phyloP scores from a whole-genome alignment of 2,329 filamentous ascomycete species.

The Cytospora chrysosperma region DNA sequence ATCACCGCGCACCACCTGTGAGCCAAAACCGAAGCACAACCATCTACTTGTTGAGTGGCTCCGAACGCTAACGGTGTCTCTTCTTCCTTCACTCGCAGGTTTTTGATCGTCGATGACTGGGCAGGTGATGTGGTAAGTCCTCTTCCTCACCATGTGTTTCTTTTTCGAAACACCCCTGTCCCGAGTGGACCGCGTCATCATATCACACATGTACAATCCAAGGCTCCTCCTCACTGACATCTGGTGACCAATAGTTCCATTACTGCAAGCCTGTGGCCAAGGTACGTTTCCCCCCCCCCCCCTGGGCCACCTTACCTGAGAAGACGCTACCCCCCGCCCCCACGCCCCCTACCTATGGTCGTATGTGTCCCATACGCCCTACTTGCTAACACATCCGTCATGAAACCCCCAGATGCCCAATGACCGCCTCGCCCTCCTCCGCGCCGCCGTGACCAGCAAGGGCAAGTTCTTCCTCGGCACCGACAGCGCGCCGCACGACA shows the following conservation, averaged over 20 bases:
- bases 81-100: slow-evolving; percentile 7
- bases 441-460: slow-evolving; percentile 57
- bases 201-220: background rate
- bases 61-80: background rate
- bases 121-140: slow-evolving; percentile 51
- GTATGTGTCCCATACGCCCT: too few relatives aligned
- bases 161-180: background rate
- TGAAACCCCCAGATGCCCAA: slow-evolving; percentile 47
- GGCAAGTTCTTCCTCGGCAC: slow-evolving; percentile 71
- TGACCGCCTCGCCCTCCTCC: slow-evolving; percentile 70
- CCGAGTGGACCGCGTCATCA: slow-evolving; percentile 32
- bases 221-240: background rate
- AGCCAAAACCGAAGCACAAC: background rate
- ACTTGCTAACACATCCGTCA: too few relatives aligned
- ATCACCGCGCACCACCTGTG: slow-evolving; percentile 85
- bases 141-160: slow-evolving; percentile 2
- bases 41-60: background rate
- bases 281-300: slow-evolving; percentile 34
- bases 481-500: slow-evolving; percentile 68
- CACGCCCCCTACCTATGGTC: too few relatives aligned
- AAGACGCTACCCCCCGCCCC: too few relatives aligned
- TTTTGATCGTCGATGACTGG: slow-evolving; percentile 71
- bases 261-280: slow-evolving; percentile 70
- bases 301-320: too few relatives aligned
- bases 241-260: slow-evolving; percentile 48